A percentile compares a stretch with the other conserved stretches of the same genome.
phyloP scores from a whole-genome alignment of 2,329 filamentous ascomycete species.

The Cladophialophora immunda region DNA sequence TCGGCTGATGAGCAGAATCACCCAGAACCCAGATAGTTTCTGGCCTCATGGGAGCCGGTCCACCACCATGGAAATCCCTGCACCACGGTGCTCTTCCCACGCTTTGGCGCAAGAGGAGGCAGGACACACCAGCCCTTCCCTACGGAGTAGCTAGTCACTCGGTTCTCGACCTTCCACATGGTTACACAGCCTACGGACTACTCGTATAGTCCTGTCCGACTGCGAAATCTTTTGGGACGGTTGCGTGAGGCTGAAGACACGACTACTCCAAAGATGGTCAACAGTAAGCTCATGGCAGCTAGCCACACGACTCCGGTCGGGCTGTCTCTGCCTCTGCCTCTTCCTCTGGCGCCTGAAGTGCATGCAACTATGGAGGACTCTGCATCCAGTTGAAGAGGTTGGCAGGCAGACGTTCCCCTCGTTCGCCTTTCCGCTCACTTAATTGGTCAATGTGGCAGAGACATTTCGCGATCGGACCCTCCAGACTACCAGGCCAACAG shows the following conservation, averaged over 20 bases:
- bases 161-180: neutral
- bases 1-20: neutral
- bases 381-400: neutral
- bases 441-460: neutral
- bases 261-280: neutral
- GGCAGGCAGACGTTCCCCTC: neutral
- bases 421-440: neutral
- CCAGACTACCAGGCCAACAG: neutral
- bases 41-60: neutral
- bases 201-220: neutral
- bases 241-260: constrained; percentile 2
- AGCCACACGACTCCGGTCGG: neutral
- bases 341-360: neutral
- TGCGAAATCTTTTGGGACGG: neutral
- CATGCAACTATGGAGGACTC: neutral
- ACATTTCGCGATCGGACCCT: too few relatives aligned
- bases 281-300: neutral
- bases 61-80: neutral
- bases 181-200: neutral
- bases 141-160: too few relatives aligned
- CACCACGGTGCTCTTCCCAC: too few relatives aligned
- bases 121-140: too few relatives aligned
- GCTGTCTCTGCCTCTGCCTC: neutral
- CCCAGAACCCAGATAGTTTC: neutral
- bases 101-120: neutral